Conservation (phyloP, 2,329 filamentous ascomycete genomes). For the Fusarium sp. region DNA sequence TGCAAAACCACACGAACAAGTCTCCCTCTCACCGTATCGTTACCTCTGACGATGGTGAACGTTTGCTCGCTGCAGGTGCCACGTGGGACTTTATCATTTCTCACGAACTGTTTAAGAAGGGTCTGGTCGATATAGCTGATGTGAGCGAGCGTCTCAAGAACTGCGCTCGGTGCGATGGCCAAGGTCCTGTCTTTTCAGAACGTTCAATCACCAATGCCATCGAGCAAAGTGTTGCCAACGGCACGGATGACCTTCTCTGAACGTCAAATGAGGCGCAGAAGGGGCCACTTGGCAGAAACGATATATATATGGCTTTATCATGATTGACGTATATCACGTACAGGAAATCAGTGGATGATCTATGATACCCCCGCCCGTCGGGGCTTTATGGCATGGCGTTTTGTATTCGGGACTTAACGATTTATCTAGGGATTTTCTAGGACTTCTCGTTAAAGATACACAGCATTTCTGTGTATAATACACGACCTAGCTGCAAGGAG, state of each 20-base stretch:
- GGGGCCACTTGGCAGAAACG: constrained; percentile 9
- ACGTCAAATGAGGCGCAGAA: constrained; percentile 11
- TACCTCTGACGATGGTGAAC: constrained; percentile 73
- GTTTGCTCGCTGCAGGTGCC: constrained; percentile 78
- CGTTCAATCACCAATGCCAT: constrained; percentile 79
- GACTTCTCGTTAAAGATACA: background rate
- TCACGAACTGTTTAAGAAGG: constrained; percentile 80
- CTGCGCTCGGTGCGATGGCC: constrained; percentile 83
- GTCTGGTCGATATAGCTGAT: constrained; percentile 82
- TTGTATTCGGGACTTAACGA: constrained; percentile 38
- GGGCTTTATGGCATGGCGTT: constrained; percentile 48
- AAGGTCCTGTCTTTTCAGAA: constrained; percentile 89
- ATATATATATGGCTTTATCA: constrained; percentile 33
- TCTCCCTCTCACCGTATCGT: constrained; percentile 76
- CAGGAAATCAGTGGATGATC: constrained; percentile 36
- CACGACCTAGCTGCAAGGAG: constrained; percentile 11
- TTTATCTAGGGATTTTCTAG: constrained; percentile 15
- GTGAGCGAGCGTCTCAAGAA: constrained; percentile 84
- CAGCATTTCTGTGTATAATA: constrained; percentile 7
- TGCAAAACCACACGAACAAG: constrained; percentile 72
- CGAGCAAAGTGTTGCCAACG: constrained; percentile 79
- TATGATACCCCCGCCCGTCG: constrained; percentile 46
- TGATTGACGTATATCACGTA: constrained; percentile 46
- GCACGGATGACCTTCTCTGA: constrained; percentile 78
- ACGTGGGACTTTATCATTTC: constrained; percentile 91